Conservation (phyloP, 768 basidiomycete species). For the Agaricus subrufescens region DNA sequence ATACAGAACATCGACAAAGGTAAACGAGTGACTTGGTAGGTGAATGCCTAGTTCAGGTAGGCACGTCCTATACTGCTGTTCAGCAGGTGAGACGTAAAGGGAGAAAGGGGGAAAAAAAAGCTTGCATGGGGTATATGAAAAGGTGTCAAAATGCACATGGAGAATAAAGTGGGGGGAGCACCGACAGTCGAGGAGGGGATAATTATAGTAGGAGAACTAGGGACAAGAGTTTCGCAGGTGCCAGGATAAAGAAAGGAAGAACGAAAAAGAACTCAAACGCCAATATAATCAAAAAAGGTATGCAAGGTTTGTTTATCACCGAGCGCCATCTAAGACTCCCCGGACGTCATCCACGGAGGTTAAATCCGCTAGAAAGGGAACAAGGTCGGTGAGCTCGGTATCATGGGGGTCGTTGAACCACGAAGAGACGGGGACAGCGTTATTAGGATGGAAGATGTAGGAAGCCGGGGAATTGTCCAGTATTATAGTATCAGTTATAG, state of each 20-base stretch:
- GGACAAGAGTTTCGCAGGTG: conserved; percentile 4
- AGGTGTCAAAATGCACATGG: conserved; percentile 6
- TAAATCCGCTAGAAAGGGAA: conserved; percentile 91
- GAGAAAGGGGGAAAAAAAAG: conserved; percentile 1
- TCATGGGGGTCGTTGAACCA: conserved; percentile 99
- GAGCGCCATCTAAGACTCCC: conserved; percentile 83
- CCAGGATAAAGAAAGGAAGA: not conserved
- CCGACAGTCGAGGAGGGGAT: not conserved
- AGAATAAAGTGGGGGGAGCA: conserved; percentile 1
- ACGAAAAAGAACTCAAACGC: not conserved
- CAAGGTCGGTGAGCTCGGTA: conserved; percentile 92
- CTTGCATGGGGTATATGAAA: conserved; percentile 8
- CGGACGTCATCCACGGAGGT: conserved; percentile 83
- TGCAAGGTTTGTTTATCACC: conserved; percentile 30
- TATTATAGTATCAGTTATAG: conserved; percentile 92
- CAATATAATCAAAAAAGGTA: conserved; percentile 1
- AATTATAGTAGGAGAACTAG: not conserved
- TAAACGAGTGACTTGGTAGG: conserved; percentile 2
- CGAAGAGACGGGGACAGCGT: conserved; percentile 96
- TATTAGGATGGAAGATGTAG: conserved; percentile 99
- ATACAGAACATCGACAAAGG: conserved; percentile 2
- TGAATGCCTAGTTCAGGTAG: conserved; percentile 6
- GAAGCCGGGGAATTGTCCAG: conserved; percentile 99
- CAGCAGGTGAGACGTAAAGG: not conserved
- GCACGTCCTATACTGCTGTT: not conserved